phyloP scores from a whole-genome alignment of 768 basidiomycete species.

The Mycena crocata region DNA sequence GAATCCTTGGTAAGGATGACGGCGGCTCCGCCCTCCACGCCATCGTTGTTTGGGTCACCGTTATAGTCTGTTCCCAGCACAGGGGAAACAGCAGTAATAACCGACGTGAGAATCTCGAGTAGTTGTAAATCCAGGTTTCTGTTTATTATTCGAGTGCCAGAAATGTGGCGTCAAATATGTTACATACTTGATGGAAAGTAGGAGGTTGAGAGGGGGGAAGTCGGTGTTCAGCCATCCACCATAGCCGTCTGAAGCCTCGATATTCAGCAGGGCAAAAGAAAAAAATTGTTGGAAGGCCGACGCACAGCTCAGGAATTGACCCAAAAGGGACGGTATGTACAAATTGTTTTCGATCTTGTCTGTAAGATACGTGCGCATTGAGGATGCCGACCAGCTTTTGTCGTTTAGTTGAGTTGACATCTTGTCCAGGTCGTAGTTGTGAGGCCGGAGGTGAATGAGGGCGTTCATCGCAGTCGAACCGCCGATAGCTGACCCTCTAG shows the following conservation, averaged over 20 bases:
- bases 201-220: conserved; percentile 28
- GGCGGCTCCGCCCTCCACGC: conserved; percentile 24
- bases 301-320: conserved; percentile 20
- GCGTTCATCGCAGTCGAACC: conserved; percentile 28
- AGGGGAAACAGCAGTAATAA: conserved; percentile 18
- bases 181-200: conserved; percentile 16
- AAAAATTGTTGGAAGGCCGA: no score
- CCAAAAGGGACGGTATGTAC: conserved; percentile 14
- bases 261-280: not conserved
- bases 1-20: conserved; percentile 23
- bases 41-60: conserved; percentile 16
- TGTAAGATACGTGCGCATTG: conserved; percentile 20
- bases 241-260: conserved; percentile 11
- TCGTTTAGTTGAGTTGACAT: conserved; percentile 21
- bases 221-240: conserved; percentile 29
- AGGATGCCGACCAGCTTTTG: conserved; percentile 17
- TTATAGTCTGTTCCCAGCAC: conserved; percentile 19
- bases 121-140: conserved; percentile 25
- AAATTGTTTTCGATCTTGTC: conserved; percentile 27
- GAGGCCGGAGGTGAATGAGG: conserved; percentile 27
- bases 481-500: conserved; percentile 23
- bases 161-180: not conserved
- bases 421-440: conserved; percentile 22
- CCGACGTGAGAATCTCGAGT: conserved; percentile 10
- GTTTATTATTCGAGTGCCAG: not conserved